Conservation (phyloP, 371 early-diverging fungal species). For the Rhizopus arrhizus region DNA sequence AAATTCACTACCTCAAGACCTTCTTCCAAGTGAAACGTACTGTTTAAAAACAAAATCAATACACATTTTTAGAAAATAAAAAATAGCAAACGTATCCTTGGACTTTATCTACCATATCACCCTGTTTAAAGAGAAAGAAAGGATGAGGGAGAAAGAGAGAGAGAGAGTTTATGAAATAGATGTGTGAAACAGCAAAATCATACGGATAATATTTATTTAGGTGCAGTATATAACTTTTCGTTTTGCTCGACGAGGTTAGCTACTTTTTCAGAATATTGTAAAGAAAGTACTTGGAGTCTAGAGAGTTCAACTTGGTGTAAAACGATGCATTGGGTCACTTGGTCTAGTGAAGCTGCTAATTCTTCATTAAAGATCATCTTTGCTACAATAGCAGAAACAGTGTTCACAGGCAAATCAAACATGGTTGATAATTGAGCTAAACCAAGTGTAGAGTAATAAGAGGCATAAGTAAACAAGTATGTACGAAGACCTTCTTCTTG, state of each 20-base stretch:
- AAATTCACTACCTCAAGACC: constrained; percentile 72
- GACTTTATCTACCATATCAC: not conserved
- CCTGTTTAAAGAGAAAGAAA: not conserved
- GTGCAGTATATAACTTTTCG: constrained; percentile 52
- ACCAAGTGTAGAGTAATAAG: constrained; percentile 86
- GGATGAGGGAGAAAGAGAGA: not conserved
- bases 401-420: constrained; percentile 78
- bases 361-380: constrained; percentile 95
- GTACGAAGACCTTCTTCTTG: constrained; percentile 96
- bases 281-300: constrained; percentile 82
- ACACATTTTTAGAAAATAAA: not conserved
- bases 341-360: constrained; percentile 81
- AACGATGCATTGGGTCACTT: constrained; percentile 76
- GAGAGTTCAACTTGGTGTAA: constrained; percentile 84
- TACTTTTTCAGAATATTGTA: constrained; percentile 89
- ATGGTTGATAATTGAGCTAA: constrained; percentile 79
- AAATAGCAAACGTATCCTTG: not conserved
- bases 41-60: constrained; percentile 45
- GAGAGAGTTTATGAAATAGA: constrained; percentile 2
- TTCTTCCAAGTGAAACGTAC: constrained; percentile 80
- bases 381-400: constrained; percentile 77
- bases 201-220: not conserved
- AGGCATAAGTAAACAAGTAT: constrained; percentile 89
- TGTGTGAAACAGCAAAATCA: not conserved
- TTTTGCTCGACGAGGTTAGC: constrained; percentile 86